Base-by-base conservation (phyloP, 2,329 filamentous ascomycete species). In the Hypomyces perniciosus region DNA sequence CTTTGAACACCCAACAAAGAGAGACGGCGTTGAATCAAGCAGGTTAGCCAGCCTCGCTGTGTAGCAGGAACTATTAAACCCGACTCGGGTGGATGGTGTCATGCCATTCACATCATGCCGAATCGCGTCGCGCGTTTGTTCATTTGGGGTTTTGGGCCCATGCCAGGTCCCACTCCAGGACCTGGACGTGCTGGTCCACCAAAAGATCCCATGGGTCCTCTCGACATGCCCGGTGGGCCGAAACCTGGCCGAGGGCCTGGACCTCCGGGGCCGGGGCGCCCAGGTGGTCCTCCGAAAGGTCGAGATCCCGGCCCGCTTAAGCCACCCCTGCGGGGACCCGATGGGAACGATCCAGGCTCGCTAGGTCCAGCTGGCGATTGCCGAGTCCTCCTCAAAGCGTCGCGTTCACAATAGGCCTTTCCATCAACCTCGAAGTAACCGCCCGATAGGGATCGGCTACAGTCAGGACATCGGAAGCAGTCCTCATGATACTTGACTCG, bases 351-450 rank as follows among this genome's bases (percentile, higher is more conserved):
- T 7, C 61, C 57, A 2, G 38, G 42, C 37, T 52, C 56, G 8
- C 20, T 8, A n/a, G 48, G 44, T 6, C 43, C 43, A 10, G 48
- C 42, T n/a, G 51, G 29, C 35, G 29, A 46, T 39, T 62, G 61
- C 54, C 77, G 73, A 30, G 76, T 68, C 37, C 78, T 69, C 47
- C 77, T 74, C 66, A 84, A 84, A 4, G 90, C 91, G 65, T 97
- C 90, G 41, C 84, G 81, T 68, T 97, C 92, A 67, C 92, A 99
- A 65, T 87, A 96, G 0, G 87, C 82, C 41, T 74, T 77, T 27
- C 88, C 88, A 38, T 81, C 83, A 58, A 96, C 85, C 66, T 97
- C 91, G 61, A 93, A 96, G 67, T 97, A 97, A 55, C 93, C 92
- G 41, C 92, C 85, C 20, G 80, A 79, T 9, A 97, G 75, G 2